Percentiles rank a stretch among this genome's conserved stretches.
These are phyloP conservation scores for Cucurbitaria berberidis DNA, from an alignment of 2,329 filamentous ascomycete genomes.

Conservation along the genomic window DNA sequence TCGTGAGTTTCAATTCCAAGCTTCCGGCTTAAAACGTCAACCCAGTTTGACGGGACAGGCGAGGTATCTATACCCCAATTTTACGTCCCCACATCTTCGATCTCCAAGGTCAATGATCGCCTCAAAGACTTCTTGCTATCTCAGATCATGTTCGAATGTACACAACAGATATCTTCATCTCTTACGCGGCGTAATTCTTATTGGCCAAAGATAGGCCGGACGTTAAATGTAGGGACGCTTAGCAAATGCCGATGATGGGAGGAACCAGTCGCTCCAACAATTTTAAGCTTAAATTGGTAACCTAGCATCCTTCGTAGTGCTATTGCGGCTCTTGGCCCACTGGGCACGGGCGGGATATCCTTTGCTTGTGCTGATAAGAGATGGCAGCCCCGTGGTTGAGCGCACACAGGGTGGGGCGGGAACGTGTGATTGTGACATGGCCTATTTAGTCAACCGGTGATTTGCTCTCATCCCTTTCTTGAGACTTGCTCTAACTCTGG, in stretches of 20 bases:
- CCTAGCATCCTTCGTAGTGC: constrained; percentile 4
- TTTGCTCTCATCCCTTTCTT: constrained; percentile 12
- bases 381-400: constrained; percentile 3
- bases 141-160: constrained; percentile 7
- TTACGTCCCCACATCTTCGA: constrained; percentile 5
- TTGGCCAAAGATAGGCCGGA: constrained; percentile 33
- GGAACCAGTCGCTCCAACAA: constrained; percentile 4
- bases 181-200: constrained; percentile 6
- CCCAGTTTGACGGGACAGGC: constrained; percentile 5
- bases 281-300: constrained; percentile 15
- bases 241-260: constrained; percentile 10
- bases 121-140: constrained; percentile 24
- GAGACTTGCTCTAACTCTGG: constrained; percentile 8
- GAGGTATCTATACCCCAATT: constrained; percentile 26
- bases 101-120: neutral
- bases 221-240: constrained; percentile 2
- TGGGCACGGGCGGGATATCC: constrained; percentile 13
- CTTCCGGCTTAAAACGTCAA: neutral
- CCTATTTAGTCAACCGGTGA: constrained; percentile 8
- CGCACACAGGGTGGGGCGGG: constrained; percentile 11
- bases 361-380: constrained; percentile 31
- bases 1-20: constrained; percentile 11
- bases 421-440: constrained; percentile 11
- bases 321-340: constrained; percentile 5
- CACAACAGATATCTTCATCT: constrained; percentile 1